Conservation (phyloP, 441 rosid species). For the Cnidoscolus chayamansa region DNA sequence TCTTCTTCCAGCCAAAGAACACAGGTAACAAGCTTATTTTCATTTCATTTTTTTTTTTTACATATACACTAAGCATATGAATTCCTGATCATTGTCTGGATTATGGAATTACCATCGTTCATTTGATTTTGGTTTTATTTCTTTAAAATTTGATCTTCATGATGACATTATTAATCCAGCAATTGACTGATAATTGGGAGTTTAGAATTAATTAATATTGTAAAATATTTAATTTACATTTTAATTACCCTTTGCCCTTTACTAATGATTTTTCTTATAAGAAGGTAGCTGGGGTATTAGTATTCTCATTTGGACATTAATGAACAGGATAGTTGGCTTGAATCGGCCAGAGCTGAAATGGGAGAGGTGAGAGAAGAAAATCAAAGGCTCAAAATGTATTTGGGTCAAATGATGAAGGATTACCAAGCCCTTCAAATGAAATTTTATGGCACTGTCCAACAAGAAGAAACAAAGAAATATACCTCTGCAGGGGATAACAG, state of each 20-base stretch:
- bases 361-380: constrained; percentile 73
- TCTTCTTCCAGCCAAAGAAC: constrained; percentile 38
- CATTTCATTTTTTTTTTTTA: background rate
- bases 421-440: constrained; percentile 56
- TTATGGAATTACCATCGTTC: background rate
- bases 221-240: background rate
- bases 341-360: constrained; percentile 61
- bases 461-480: constrained; percentile 31
- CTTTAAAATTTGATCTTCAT: background rate
- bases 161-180: background rate
- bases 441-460: constrained; percentile 42
- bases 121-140: background rate
- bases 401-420: constrained; percentile 53
- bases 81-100: background rate
- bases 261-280: background rate
- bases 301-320: background rate
- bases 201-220: background rate
- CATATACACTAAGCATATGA: background rate
- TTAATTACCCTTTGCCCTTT: background rate
- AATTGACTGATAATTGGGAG: background rate
- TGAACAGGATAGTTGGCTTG: constrained; percentile 46
- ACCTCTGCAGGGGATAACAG: constrained; percentile 17
- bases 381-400: constrained; percentile 52
- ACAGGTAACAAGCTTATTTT: constrained; percentile 22
- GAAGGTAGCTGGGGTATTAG: background rate